A percentile compares a stretch with the other conserved stretches of the same genome.
phyloP scores from a whole-genome alignment of 2,329 filamentous ascomycete genomes.

The Ophiostoma piceae region DNA sequence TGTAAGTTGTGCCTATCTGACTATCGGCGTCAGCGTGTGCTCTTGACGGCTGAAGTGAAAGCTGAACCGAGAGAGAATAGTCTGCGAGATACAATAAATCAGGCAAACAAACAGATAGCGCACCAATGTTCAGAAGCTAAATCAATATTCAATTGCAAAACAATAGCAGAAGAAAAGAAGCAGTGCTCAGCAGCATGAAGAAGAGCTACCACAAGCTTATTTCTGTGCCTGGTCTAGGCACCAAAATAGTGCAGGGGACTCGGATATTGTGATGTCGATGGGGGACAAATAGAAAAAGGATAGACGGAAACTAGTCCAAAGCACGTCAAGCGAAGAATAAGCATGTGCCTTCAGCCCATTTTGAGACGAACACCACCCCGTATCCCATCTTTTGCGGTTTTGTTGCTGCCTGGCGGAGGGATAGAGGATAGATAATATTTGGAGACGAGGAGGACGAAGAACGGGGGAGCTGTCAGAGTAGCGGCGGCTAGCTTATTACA shows the following conservation, averaged over 20 bases:
- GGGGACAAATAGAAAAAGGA: background rate
- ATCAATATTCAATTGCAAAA: no score
- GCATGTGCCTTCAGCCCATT: background rate
- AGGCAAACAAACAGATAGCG: background rate
- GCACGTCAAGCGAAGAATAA: background rate
- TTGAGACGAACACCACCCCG: background rate
- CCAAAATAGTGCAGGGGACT: background rate
- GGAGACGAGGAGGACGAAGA: background rate
- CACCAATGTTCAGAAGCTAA: no score
- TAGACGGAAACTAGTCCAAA: background rate
- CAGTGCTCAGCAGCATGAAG: background rate
- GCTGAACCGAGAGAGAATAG: background rate
- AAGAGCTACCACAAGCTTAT: background rate
- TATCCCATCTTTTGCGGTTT: background rate
- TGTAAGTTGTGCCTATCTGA: background rate
- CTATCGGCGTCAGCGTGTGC: background rate
- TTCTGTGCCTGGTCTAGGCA: constrained; percentile 6
- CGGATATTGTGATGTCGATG: background rate
- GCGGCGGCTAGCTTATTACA: background rate
- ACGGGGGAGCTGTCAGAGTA: background rate
- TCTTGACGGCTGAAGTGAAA: background rate
- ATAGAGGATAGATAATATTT: background rate
- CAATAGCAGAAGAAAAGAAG: background rate
- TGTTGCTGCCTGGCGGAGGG: constrained; percentile 7
- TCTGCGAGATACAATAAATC: background rate